Evolutionary conservation across 257 asterid species (phyloP).

Genomic region (Solanum medicagineum): DNA sequence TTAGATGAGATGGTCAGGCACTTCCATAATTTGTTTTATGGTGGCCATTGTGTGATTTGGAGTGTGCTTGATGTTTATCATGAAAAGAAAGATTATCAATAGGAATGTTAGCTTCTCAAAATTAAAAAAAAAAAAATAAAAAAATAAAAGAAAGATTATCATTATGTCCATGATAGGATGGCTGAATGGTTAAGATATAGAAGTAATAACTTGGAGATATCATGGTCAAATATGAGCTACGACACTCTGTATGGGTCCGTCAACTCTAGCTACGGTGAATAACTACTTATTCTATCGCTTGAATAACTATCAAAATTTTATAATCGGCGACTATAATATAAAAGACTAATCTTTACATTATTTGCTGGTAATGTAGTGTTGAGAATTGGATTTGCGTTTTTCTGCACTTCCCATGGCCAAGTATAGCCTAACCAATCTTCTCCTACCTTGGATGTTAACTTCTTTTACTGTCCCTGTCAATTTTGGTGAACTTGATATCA

Average conservation of each 20-base stretch:
- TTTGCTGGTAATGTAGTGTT: constrained; percentile 40
- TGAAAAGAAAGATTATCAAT: neutral
- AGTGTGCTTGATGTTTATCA: neutral
- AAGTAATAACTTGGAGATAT: neutral
- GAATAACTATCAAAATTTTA: neutral
- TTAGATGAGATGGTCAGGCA: neutral
- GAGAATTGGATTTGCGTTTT: constrained; percentile 20
- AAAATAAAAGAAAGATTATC: neutral
- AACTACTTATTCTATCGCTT: neutral
- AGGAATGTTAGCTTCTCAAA: neutral
- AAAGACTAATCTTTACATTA: neutral
- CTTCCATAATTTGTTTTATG: neutral
- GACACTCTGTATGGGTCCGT: neutral
- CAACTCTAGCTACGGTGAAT: neutral
- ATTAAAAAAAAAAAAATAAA: too few species aligned
- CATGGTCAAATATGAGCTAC: neutral
- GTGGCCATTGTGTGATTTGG: neutral
- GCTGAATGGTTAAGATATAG: neutral
- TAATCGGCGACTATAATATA: neutral
- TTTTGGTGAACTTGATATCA: constrained; percentile 11
- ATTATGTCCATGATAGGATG: neutral
- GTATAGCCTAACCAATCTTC: constrained; percentile 26
- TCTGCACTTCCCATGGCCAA: constrained; percentile 44
- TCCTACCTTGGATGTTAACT: constrained; percentile 13
- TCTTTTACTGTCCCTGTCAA: constrained; percentile 15